Percentiles rank a stretch among this genome's conserved stretches.
Evolutionary conservation across 495 filamentous ascomycete genomes (phyloP).

Genomic region (Usnea hakonensis): DNA sequence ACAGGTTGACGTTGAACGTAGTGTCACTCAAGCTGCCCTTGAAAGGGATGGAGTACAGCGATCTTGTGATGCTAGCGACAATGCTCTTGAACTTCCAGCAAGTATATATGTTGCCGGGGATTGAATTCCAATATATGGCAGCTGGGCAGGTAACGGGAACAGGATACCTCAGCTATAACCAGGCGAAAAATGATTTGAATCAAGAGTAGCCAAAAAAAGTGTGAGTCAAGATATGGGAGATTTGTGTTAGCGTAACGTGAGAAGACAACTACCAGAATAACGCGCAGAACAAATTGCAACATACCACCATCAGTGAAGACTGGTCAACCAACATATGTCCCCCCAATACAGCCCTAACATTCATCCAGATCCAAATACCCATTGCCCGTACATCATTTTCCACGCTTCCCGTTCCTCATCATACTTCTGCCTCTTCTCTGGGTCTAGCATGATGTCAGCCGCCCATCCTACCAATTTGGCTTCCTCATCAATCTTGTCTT

Average conservation of each 20-base stretch:
- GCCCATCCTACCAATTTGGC: constrained; percentile 13
- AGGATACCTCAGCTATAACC: not conserved
- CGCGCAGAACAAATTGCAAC: not conserved
- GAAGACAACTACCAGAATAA: not conserved
- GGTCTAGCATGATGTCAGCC: constrained; percentile 11
- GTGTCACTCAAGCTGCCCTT: not conserved
- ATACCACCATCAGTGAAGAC: not conserved
- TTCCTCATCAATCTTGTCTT: not conserved
- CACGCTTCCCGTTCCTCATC: constrained; percentile 4
- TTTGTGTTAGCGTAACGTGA: not conserved
- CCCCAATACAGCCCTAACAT: not conserved
- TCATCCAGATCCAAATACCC: not conserved
- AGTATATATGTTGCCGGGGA: not conserved
- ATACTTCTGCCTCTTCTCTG: constrained; percentile 3
- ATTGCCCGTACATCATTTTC: not conserved
- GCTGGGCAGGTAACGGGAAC: not conserved
- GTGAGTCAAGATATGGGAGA: not conserved
- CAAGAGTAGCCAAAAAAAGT: not conserved
- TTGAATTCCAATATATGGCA: not conserved
- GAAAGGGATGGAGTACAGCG: not conserved
- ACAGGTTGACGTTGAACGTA: not conserved
- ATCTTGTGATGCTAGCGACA: not conserved
- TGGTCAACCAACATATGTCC: not conserved
- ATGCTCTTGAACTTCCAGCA: not conserved
- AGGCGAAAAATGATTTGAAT: not conserved